Conservation (phyloP, 257 asterid species). For the Solanum infundibuliforme region DNA sequence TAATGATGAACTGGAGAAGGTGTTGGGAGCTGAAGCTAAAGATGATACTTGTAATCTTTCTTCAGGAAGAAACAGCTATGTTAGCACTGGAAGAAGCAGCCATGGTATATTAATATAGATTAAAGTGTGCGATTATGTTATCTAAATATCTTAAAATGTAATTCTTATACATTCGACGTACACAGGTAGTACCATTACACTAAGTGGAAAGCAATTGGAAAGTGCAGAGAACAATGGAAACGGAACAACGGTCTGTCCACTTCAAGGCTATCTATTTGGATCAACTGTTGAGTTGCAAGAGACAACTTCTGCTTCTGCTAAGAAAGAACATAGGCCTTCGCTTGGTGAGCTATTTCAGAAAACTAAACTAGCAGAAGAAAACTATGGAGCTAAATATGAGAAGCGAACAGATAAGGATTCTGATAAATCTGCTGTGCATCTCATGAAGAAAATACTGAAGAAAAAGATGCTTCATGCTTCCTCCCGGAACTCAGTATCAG, state of each 20-base stretch:
- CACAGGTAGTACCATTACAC: constrained; percentile 44
- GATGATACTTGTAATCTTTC: constrained; percentile 39
- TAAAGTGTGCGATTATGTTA: background rate
- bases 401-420: constrained; percentile 49
- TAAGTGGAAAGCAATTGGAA: constrained; percentile 50
- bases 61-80: constrained; percentile 81
- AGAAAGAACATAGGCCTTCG: constrained; percentile 65
- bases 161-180: background rate
- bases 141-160: background rate
- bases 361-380: constrained; percentile 56
- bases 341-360: constrained; percentile 95
- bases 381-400: constrained; percentile 33
- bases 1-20: constrained; percentile 87
- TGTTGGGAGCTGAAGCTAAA: constrained; percentile 50
- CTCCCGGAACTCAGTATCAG: constrained; percentile 22
- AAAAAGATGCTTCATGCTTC: constrained; percentile 35
- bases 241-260: constrained; percentile 58
- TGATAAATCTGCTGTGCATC: constrained; percentile 55
- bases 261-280: constrained; percentile 79
- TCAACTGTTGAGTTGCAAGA: constrained; percentile 56
- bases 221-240: constrained; percentile 32
- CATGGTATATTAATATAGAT: constrained; percentile 18
- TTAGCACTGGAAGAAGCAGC: constrained; percentile 62
- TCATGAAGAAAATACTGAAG: constrained; percentile 67
- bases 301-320: constrained; percentile 22